Evolutionary conservation across 495 filamentous ascomycete species (phyloP), one percentile per base, ranked within the genome.

Genomic region (Tetracladium marchalianum): DNA sequence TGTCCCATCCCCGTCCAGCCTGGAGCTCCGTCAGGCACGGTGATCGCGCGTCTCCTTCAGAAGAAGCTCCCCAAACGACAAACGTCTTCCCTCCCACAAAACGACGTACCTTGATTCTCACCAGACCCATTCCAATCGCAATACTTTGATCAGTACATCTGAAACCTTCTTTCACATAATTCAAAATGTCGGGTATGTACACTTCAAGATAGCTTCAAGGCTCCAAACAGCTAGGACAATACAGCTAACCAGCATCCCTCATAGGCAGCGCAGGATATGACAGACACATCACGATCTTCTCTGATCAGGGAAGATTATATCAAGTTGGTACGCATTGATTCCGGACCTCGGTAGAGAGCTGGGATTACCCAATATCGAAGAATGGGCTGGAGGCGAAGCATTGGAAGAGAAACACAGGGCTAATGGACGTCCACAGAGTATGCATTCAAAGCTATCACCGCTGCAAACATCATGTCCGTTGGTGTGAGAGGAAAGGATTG

Each of bases 371-470:
- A 11, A 47, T 16, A 36, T 41, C 32, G 36, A 35, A 27, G 22
- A 27, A 27, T 27, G 22, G 7, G 3, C 22, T 27, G 22, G 3
- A 3, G 7, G 22, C 7, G 8, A 38, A 38, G n/a, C 35, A 18
- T 3, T 7, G 7, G 22, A 27, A 3, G 22, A 18, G n/a, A 15
- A 19, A 39, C 39, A 46, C 22, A 50, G 31, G 24, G 13, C 12
- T 43, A 44, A 39, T 12, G 42, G 32, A 43, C 8, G 22, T 36
- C 11, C 2, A 57, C 45, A 97, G 92, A 98, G 78, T 98, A 98
- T 95, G 92, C 92, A 46, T 98, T 98, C 81, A 98, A 98, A 71
- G 92, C 92, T 35, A 98, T 98, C 68, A 97, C 90, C 53, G 89
- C 92, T 40, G 92, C 92, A 38, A 97, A 97, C 65, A 98, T 97